Conservation (phyloP, 768 basidiomycete genomes). For the Xanthoconium purpureum region DNA sequence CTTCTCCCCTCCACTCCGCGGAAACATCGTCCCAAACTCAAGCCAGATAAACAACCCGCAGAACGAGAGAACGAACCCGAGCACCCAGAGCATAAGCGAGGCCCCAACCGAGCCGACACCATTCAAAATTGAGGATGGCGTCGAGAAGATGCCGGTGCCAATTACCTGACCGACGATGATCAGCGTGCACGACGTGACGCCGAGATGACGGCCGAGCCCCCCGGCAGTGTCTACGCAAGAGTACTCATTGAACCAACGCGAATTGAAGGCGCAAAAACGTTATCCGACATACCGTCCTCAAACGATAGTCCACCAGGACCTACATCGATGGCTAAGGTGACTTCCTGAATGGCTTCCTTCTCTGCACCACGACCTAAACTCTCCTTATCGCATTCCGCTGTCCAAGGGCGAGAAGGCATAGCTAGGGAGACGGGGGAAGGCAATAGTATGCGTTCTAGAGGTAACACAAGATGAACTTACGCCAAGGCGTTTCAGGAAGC, state of each 20-base stretch:
- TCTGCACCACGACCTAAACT: neutral
- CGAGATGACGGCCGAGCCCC: slow-evolving; percentile 28
- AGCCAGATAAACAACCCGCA: slow-evolving; percentile 63
- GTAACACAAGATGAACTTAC: no score
- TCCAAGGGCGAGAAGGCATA: slow-evolving; percentile 12
- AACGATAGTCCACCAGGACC: slow-evolving; percentile 45
- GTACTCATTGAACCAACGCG: neutral
- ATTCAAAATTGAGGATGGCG: slow-evolving; percentile 46
- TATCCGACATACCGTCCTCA: slow-evolving; percentile 41
- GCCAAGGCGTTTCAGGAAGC: no score
- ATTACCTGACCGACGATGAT: slow-evolving; percentile 58
- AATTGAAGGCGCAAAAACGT: neutral
- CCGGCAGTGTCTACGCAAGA: slow-evolving; percentile 41
- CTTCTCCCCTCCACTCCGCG: slow-evolving; percentile 10
- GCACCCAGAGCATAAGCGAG: slow-evolving; percentile 39
- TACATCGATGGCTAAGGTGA: slow-evolving; percentile 14
- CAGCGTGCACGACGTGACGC: slow-evolving; percentile 52
- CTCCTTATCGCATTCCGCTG: neutral
- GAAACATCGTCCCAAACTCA: no score
- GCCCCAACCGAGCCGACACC: slow-evolving; percentile 53
- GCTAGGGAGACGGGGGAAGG: neutral
- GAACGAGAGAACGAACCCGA: slow-evolving; percentile 55
- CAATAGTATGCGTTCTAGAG: no score
- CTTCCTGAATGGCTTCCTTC: neutral
- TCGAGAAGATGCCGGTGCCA: slow-evolving; percentile 41